A percentile compares a stretch with the other conserved stretches of the same genome.
These are phyloP conservation scores for Clarireedia hainanense DNA, from an alignment of 2,329 filamentous ascomycete genomes.

Conservation along the genomic window DNA sequence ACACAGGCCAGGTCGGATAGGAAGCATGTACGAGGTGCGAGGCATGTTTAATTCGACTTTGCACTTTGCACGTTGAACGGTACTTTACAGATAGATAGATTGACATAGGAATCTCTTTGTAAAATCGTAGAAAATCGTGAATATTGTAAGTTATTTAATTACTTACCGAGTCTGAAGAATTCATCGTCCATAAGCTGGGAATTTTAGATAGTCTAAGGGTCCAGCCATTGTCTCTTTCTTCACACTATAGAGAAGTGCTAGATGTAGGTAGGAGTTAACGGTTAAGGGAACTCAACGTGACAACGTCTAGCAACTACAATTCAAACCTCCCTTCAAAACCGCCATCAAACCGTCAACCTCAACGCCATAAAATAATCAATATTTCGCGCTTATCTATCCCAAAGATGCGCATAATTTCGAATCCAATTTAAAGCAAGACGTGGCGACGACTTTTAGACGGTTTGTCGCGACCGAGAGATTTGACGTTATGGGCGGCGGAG, in stretches of 20 bases:
- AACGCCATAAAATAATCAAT: constrained; percentile 9
- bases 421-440: constrained; percentile 21
- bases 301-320: constrained; percentile 10
- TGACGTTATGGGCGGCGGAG: constrained; percentile 11
- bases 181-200: no score
- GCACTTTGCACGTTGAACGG: not conserved
- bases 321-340: constrained; percentile 3
- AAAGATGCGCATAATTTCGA: constrained; percentile 9
- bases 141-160: not conserved
- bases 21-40: no score
- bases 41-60: not conserved
- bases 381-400: constrained; percentile 4
- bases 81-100: not conserved
- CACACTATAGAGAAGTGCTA: constrained; percentile 4
- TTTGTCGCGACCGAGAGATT: constrained; percentile 19
- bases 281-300: constrained; percentile 7
- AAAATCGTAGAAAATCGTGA: not conserved
- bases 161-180: not conserved
- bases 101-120: not conserved
- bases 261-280: constrained; percentile 1
- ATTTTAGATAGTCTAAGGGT: not conserved
- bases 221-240: constrained; percentile 5
- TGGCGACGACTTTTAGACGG: constrained; percentile 16
- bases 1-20: no score
- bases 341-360: constrained; percentile 8